Evolutionary conservation across 169 alveolate species (phyloP), one percentile per base, ranked within the genome.

Genomic region (Plasmodium gallinaceum): DNA sequence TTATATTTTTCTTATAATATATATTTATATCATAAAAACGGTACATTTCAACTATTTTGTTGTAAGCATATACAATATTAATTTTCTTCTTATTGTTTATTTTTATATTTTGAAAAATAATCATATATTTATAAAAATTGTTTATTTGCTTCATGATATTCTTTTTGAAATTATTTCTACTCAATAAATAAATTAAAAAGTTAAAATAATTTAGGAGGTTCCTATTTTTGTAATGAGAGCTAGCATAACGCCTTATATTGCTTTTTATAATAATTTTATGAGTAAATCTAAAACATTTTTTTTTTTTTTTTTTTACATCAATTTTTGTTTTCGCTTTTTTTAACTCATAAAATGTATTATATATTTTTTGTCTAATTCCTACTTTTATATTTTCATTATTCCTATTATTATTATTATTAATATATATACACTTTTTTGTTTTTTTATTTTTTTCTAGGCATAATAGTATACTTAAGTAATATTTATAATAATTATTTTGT

Each of bases 111-210:
- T 16, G 39, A 51, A 66, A 18, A 24, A 14, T 16, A 8, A 10
- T 66, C 39, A 66, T 8, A 24, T 66, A 24, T 48, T 66, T 66
- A 22, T 39, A 48, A n/a, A 66, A 48, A 48, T 24, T 16, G 26
- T 37, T 66, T 66, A 66, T 66, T 39, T 66, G 52, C 60, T 39
- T 66, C 61, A 66, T 66, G 10, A 66, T 66, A 18, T 66, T 48
- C 20, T 48, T 66, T 22, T 37, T 66, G 1, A 66, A 16, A 8
- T 24, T 37, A 37, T 66, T 66, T 66, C 32, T 66, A 8, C 75
- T 66, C 20, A 66, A 66, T 26, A 66, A 10, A 54, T 66, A 66
- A 22, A 66, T 66, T 66, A 66, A 14, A 48, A 66, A 66, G 60
- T 66, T 20, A 16, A 48, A 26, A n/a, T 66, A 66, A 20, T 66